A percentile compares a stretch with the other conserved stretches of the same genome.
Conservation (phyloP, 2,329 filamentous ascomycete genomes). For the Phialocephala subalpina region DNA sequence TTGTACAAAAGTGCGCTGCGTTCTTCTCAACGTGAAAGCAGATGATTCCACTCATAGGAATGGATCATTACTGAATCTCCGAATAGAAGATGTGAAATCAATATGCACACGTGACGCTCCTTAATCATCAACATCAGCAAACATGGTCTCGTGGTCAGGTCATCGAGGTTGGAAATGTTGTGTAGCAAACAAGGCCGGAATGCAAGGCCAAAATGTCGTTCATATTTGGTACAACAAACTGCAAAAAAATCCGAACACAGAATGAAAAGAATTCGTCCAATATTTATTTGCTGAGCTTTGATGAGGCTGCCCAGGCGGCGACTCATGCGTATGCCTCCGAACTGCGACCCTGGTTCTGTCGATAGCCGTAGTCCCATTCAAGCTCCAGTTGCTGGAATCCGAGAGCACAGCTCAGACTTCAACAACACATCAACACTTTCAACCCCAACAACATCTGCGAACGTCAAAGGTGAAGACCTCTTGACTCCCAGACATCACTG, state of each 20-base stretch:
- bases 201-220: background rate
- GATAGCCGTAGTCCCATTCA: conserved; percentile 22
- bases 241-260: background rate
- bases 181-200: background rate
- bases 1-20: background rate
- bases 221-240: background rate
- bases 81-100: too few species aligned
- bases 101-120: background rate
- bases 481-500: conserved; percentile 10
- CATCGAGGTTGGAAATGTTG: conserved; percentile 6
- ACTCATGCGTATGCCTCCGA: conserved; percentile 5
- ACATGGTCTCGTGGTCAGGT: conserved; percentile 22
- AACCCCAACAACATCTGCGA: conserved; percentile 18
- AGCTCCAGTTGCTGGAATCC: conserved; percentile 35
- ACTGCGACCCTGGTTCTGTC: background rate
- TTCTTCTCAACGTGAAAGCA: background rate
- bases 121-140: background rate
- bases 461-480: conserved; percentile 17
- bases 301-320: conserved; percentile 9
- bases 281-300: background rate
- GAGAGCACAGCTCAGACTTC: conserved; percentile 25
- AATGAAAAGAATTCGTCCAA: background rate
- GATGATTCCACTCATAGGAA: background rate
- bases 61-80: background rate
- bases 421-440: conserved; percentile 27